Percentiles rank a stretch among this genome's conserved stretches.
Evolutionary conservation across 352 stramenopile species (phyloP).

Genomic region (Phytophthora fragariae): DNA sequence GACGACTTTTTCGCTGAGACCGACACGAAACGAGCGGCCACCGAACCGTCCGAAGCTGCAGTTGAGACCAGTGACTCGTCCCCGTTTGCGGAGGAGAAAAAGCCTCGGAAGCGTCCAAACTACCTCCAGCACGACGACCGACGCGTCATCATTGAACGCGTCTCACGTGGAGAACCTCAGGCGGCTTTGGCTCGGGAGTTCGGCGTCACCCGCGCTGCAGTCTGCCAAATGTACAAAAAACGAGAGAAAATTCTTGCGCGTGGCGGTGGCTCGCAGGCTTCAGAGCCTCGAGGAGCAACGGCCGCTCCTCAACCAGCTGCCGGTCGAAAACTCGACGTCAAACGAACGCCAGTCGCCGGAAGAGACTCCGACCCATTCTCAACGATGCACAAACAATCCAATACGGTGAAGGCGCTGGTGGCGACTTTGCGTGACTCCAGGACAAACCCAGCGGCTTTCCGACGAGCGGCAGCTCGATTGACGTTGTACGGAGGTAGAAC

Average conservation of each 20-base stretch:
- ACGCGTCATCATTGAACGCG: slow-evolving; percentile 16
- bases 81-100: slow-evolving; percentile 4
- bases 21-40: background rate
- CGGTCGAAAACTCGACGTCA: background rate
- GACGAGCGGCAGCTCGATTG: background rate
- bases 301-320: background rate
- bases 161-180: slow-evolving; percentile 13
- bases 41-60: background rate
- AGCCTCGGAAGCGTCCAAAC: slow-evolving; percentile 18
- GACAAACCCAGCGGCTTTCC: background rate
- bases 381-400: background rate
- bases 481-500: background rate
- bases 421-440: background rate
- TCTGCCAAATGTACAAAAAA: slow-evolving; percentile 30
- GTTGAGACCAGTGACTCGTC: background rate
- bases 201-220: slow-evolving; percentile 22
- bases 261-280: slow-evolving; percentile 3
- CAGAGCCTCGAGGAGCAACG: background rate
- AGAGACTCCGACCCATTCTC: background rate
- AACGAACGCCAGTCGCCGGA: slow-evolving; percentile 10
- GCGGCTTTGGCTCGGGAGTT: slow-evolving; percentile 25
- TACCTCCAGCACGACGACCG: slow-evolving; percentile 18
- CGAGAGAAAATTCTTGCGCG: slow-evolving; percentile 19
- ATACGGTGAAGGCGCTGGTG: background rate
- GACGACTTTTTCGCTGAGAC: background rate